Base-by-base conservation (phyloP, 2,329 filamentous ascomycete genomes). In the Monosporascus sp. region DNA sequence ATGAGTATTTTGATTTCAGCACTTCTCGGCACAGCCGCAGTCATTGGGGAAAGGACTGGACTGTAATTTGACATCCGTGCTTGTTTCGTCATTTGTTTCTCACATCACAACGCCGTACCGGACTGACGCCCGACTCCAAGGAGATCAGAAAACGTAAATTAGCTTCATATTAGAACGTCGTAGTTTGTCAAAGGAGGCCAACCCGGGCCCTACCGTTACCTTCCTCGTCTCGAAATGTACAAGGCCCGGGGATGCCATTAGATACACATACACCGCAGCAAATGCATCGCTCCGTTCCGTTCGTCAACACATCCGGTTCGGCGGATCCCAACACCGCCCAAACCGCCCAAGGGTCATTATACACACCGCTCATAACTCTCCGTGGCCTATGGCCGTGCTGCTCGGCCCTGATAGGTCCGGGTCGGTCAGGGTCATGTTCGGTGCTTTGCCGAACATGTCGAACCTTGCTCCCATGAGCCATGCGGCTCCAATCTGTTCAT, bases 31-130 rank as follows among this genome's bases (percentile, higher is more conserved):
- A 91, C 92, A 94, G 92, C 85, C 82, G 79, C 85, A 91, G 89
- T 87, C 89, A 96, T 86, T 74, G 71, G 65, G 61, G 74, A 72
- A 70, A 72, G 72, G 86, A 85, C 86, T 83, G 83, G 79, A 88
- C 93, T 94, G 92, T 85, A 97, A 96, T 96, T 96, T 96, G 91
- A 97, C 91, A 96, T 96, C 89, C 88, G 89, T 96, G 92, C 92
- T 93, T 75, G 61, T 51, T 46, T 31, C 57, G 31, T 37, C n/a
- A 51, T 37, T 46, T 47, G 40, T 14, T 17, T 14, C 35, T 20
- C 44, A 51, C 31, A 17, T 26, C 41, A 7, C 7, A 8, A 43
- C 15, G 48, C 18, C 7, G n/a, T 24, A 20, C 5, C 49, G 20
- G 51, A 49, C 38, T 37, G 51, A 37, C 22, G 46, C 48, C 50